Evolutionary conservation across 768 basidiomycete species (phyloP).

Genomic region (Artomyces pyxidatus): DNA sequence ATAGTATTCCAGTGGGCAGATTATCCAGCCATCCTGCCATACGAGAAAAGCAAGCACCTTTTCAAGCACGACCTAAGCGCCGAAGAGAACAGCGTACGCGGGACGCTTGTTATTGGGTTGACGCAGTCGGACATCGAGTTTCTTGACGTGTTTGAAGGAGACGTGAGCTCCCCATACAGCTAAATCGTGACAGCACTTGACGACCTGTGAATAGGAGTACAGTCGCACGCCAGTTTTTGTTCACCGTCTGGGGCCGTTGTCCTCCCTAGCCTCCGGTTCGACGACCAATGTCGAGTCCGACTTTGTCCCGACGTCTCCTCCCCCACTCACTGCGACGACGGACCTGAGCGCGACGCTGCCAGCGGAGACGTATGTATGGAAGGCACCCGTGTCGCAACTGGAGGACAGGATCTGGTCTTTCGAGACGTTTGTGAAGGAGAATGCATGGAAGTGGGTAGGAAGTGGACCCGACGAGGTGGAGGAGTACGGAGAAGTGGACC

Average conservation of each 20-base stretch:
- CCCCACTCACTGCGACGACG: slow-evolving; percentile 29
- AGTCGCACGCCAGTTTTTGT: slow-evolving; percentile 43
- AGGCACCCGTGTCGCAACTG: slow-evolving; percentile 32
- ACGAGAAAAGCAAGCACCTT: slow-evolving; percentile 33
- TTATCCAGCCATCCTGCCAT: slow-evolving; percentile 79
- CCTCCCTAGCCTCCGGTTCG: slow-evolving; percentile 18
- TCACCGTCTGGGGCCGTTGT: slow-evolving; percentile 42
- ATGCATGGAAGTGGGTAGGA: slow-evolving; percentile 74
- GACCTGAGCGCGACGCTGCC: slow-evolving; percentile 30
- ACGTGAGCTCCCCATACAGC: slow-evolving; percentile 37
- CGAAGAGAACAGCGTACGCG: slow-evolving; percentile 68
- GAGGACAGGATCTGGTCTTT: slow-evolving; percentile 69
- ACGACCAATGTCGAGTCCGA: slow-evolving; percentile 20
- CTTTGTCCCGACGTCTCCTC: slow-evolving; percentile 32
- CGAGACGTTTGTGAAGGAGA: slow-evolving; percentile 68
- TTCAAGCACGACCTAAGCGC: slow-evolving; percentile 34
- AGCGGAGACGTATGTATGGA: slow-evolving; percentile 75
- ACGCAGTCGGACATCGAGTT: slow-evolving; percentile 50
- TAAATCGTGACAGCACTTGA: background rate
- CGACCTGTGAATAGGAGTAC: slow-evolving; percentile 57
- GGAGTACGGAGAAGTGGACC: slow-evolving; percentile 49
- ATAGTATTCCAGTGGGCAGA: slow-evolving; percentile 51
- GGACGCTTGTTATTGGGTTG: slow-evolving; percentile 72
- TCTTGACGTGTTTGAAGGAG: slow-evolving; percentile 79
- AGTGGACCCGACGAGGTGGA: slow-evolving; percentile 24